These are phyloP conservation scores for Chrysoporthe deuterocubensis DNA, from an alignment of 2,329 filamentous ascomycete species.

Conservation along the genomic window DNA sequence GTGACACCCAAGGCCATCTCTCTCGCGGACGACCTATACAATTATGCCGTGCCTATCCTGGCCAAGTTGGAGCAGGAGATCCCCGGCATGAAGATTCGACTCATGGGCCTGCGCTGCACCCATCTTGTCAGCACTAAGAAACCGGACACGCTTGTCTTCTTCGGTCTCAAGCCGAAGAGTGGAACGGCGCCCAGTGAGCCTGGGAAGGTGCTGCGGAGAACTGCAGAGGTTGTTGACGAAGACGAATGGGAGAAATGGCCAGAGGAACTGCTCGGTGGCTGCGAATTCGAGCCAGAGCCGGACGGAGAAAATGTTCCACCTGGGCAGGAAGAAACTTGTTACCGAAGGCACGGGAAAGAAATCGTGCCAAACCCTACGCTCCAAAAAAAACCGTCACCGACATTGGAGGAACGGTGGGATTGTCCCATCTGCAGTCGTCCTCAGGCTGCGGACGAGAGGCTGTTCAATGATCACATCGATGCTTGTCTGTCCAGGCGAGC, in stretches of 20 bases:
- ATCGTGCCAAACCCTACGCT: conserved; percentile 54
- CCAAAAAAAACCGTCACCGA: conserved; percentile 37
- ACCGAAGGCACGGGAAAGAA: conserved; percentile 55
- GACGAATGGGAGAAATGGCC: conserved; percentile 70
- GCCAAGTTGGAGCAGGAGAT: conserved; percentile 83
- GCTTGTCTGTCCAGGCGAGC: conserved; percentile 84
- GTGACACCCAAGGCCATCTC: conserved; percentile 73
- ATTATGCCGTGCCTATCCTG: conserved; percentile 80
- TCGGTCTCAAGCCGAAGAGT: conserved; percentile 61
- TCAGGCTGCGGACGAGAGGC: conserved; percentile 73
- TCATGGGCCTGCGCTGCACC: conserved; percentile 90
- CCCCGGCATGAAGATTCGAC: conserved; percentile 74
- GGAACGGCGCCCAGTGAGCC: conserved; percentile 15
- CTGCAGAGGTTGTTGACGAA: conserved; percentile 38
- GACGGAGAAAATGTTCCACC: conserved; percentile 59
- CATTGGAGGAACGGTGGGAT: conserved; percentile 67
- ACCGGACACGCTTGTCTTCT: conserved; percentile 76
- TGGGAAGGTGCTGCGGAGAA: conserved; percentile 24
- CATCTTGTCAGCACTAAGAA: conserved; percentile 87
- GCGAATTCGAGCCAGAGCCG: conserved; percentile 27
- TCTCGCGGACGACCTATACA: conserved; percentile 81
- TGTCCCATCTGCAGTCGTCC: conserved; percentile 87
- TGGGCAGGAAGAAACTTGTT: conserved; percentile 46
- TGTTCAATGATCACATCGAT: conserved; percentile 92
- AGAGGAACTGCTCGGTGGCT: conserved; percentile 59